These are phyloP conservation scores for Neoboletus subvelutipes DNA, from an alignment of 768 basidiomycete species.

Conservation along the genomic window DNA sequence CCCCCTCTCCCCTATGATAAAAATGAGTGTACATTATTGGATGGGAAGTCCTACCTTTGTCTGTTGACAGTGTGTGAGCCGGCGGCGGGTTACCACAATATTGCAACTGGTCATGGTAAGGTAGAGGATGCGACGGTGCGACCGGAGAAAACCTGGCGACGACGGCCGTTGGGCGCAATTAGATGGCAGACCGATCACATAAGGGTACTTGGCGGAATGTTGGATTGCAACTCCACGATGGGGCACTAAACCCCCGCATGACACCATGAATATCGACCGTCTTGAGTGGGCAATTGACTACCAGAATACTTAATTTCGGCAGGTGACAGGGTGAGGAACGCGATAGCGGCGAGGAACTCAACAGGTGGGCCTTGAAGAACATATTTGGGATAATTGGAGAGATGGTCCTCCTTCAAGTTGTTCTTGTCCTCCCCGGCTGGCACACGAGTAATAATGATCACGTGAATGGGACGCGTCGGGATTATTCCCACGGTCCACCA, in stretches of 20 bases:
- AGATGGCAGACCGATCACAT: constrained; percentile 7
- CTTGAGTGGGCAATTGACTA: not conserved
- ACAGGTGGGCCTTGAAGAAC: not conserved
- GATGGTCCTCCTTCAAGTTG: too few species aligned
- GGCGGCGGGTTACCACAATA: not conserved
- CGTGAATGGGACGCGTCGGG: constrained; percentile 31
- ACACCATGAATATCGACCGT: not conserved
- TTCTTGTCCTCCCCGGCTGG: not conserved
- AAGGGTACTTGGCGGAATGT: constrained; percentile 19
- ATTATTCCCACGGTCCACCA: constrained; percentile 22
- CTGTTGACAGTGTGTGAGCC: not conserved
- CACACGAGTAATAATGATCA: constrained; percentile 9
- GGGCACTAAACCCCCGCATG: not conserved
- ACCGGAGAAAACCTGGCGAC: too few species aligned
- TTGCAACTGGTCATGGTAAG: not conserved
- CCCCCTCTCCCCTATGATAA: not conserved
- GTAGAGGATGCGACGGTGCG: not conserved
- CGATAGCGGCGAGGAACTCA: not conserved
- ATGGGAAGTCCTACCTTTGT: not conserved
- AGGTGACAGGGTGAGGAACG: not conserved
- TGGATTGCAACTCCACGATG: constrained; percentile 8
- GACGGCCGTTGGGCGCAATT: constrained; percentile 3
- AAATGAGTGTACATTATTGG: not conserved
- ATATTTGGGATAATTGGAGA: not conserved
- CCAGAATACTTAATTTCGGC: not conserved